phyloP scores from a whole-genome alignment of 106 monocot species.

The Phalaenopsis equestris region DNA sequence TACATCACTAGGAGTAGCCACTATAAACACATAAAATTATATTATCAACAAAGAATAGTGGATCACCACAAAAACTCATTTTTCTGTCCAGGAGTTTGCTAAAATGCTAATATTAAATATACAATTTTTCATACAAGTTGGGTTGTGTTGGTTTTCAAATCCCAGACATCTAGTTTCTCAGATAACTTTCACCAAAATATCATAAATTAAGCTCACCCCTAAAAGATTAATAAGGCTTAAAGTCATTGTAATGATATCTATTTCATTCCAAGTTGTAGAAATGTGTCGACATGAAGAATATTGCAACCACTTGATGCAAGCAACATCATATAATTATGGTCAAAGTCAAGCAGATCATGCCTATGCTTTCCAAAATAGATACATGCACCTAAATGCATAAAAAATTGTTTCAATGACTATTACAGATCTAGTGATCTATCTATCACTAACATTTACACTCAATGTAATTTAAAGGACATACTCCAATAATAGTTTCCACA shows the following conservation, averaged over 20 bases:
- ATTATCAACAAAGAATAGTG: too few relatives aligned
- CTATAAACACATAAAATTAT: too few relatives aligned
- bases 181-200: background rate
- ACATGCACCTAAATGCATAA: background rate
- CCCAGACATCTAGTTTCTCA: background rate
- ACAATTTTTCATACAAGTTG: background rate
- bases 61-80: background rate
- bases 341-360: background rate
- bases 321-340: too few relatives aligned
- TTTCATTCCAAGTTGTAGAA: background rate
- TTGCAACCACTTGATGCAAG: background rate
- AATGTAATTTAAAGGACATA: too few relatives aligned
- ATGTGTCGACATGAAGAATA: background rate
- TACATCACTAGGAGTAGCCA: too few relatives aligned
- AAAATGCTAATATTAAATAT: background rate
- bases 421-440: background rate
- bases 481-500: background rate
- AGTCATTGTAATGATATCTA: constrained; percentile 1
- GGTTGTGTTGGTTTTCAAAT: background rate
- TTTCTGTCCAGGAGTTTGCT: background rate
- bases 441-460: background rate
- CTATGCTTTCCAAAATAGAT: background rate
- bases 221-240: background rate
- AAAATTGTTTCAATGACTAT: background rate
- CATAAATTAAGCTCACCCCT: background rate